Base-by-base conservation (phyloP, 2,329 filamentous ascomycete species). In the Colletotrichum gloeosporioides region DNA sequence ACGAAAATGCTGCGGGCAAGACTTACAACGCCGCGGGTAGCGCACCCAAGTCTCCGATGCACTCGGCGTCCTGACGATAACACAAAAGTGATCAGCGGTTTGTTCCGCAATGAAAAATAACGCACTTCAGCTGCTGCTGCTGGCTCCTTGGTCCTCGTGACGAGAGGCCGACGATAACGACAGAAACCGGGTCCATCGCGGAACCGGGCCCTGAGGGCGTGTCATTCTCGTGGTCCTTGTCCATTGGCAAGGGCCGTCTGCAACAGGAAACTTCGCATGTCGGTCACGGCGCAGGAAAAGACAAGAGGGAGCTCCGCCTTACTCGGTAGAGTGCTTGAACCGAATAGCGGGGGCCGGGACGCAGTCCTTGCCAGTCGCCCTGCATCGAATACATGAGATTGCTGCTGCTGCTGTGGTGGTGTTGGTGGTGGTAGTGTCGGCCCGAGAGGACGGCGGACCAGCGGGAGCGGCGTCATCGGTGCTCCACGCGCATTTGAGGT, bases 11-110 rank as follows among this genome's bases (percentile, higher is more conserved):
- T 53, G 44, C 44, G 44, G 44, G 12, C 44, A 53, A 13, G 1
- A 74, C 73, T 75, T 67, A 75, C 73, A 72, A 49, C 73, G 69
- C 25, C 69, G 73, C 16, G 73, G 73, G 29, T 66, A 71, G 39
- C 49, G 72, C 67, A 75, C 72, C 72, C 72, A 75, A 25, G 61
- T 66, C 18, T 61, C 68, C 32, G 31, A 32, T 29, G 61, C 36
- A 31, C 68, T 71, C 22, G 72, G 72, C 34, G 68, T 53, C 36
- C 72, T 71, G 53, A 29, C n/a, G 31, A 36, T 27, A 63, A 57
- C 36, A 34, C 44, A 53, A 29, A 31, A 62, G 29, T 36, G 68
- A 71, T 75, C 73, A 71, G 73, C 73, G 34, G 29, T 10, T 34
- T 36, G 72, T 53, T 62, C 61, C 49, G 44, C 44, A 34, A 13